Percentiles rank a stretch among this genome's conserved stretches.
Evolutionary conservation across 139 green algal genomes (phyloP).

Genomic region (Pycnococcus provasolii): DNA sequence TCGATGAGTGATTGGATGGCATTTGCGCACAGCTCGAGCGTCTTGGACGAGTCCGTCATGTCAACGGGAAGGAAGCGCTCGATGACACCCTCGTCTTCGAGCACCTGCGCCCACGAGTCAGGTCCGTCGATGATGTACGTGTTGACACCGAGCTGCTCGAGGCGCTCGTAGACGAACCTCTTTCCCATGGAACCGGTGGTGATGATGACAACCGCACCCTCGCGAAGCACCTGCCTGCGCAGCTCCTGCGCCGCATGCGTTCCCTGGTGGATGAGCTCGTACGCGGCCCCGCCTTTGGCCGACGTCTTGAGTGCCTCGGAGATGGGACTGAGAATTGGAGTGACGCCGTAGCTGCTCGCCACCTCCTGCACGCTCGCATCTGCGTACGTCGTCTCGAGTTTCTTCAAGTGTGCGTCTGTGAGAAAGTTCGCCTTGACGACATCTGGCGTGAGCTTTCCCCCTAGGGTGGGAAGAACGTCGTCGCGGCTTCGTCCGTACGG

Average conservation of each 20-base stretch:
- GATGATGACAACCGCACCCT: slow-evolving; percentile 63
- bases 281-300: no score
- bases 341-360: no score
- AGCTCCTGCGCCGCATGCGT: not conserved
- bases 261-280: no score
- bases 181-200: slow-evolving; percentile 69
- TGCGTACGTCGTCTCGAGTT: no score
- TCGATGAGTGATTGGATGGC: slow-evolving; percentile 26
- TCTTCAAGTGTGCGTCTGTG: no score
- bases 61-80: slow-evolving; percentile 70
- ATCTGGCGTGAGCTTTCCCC: no score
- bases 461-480: no score
- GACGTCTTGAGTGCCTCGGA: no score
- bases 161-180: slow-evolving; percentile 82
- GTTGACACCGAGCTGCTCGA: slow-evolving; percentile 65
- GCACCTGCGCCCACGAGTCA: slow-evolving; percentile 57
- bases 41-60: slow-evolving; percentile 61
- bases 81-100: slow-evolving; percentile 61
- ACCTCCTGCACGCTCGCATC: no score
- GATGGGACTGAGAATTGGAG: no score
- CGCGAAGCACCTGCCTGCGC: not conserved
- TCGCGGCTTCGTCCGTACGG: no score
- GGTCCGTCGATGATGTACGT: slow-evolving; percentile 67
- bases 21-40: slow-evolving; percentile 63
- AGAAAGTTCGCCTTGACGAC: no score